A percentile compares a stretch with the other conserved stretches of the same genome.
Evolutionary conservation across 805 yeast genomes (phyloP).

Genomic region (Candida sanyiensis): DNA sequence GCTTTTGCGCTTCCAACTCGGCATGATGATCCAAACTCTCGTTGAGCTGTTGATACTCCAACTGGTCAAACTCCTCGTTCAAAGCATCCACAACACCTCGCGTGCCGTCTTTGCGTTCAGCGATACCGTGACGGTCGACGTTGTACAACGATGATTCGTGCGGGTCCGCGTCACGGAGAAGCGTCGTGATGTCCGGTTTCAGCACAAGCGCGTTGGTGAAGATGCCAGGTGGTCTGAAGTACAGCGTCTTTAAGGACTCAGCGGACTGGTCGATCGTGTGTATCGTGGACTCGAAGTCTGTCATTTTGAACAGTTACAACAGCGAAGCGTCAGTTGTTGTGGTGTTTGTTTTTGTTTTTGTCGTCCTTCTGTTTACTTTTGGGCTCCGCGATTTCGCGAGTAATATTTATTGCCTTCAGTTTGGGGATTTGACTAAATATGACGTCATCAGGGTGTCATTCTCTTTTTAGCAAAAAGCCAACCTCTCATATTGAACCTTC

Average conservation of each 20-base stretch:
- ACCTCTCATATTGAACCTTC: background rate
- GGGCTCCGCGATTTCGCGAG: background rate
- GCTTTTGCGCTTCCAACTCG: constrained; percentile 5
- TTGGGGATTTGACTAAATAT: too few relatives aligned
- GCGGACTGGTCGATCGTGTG: constrained; percentile 15
- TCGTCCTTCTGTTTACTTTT: constrained; percentile 1
- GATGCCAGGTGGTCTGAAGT: constrained; percentile 54
- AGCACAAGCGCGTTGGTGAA: constrained; percentile 58
- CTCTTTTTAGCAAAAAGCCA: too few relatives aligned
- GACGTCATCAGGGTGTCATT: constrained; percentile 1
- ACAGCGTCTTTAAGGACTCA: constrained; percentile 25
- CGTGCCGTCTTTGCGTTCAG: constrained; percentile 48
- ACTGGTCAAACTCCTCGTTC: constrained; percentile 30
- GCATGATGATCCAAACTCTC: constrained; percentile 11
- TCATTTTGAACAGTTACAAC: constrained; percentile 6
- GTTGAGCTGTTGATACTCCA: constrained; percentile 25
- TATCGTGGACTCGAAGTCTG: constrained; percentile 12
- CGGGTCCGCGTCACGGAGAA: constrained; percentile 54
- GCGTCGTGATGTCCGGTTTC: constrained; percentile 45
- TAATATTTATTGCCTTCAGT: too few relatives aligned
- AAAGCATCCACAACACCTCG: constrained; percentile 32
- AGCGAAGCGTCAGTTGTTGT: background rate
- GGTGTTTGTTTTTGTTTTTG: background rate
- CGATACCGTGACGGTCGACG: constrained; percentile 32
- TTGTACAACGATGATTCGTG: constrained; percentile 48